Evolutionary conservation across 495 filamentous ascomycete species (phyloP).

Genomic region (Aspergillus sclerotiicarbonarius): DNA sequence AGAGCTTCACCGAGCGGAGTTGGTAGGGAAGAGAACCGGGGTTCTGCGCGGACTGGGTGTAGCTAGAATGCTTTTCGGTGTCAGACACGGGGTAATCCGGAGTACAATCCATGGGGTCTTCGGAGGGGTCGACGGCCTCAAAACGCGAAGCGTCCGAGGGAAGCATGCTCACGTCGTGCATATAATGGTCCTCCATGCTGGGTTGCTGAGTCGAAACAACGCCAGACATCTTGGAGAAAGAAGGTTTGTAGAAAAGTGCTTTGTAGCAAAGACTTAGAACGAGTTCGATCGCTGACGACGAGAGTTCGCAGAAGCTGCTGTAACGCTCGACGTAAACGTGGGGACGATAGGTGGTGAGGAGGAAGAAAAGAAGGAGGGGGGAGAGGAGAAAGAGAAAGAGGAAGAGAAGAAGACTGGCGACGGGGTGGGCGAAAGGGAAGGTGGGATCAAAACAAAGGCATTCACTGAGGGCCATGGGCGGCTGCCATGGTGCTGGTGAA

Average conservation of each 20-base stretch:
- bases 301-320: neutral
- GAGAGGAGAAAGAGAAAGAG: constrained; percentile 8
- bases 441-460: constrained; percentile 12
- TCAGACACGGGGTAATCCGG: neutral
- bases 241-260: neutral
- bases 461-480: constrained; percentile 17
- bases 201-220: constrained; percentile 6
- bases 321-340: neutral
- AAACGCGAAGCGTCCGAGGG: constrained; percentile 1
- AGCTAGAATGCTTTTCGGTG: neutral
- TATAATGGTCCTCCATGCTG: constrained; percentile 14
- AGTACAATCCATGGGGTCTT: constrained; percentile 22
- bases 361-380: constrained; percentile 4
- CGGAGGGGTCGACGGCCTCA: neutral
- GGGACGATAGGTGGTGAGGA: neutral
- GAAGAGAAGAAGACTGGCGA: constrained; percentile 7
- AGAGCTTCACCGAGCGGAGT: neutral
- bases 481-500: constrained; percentile 6
- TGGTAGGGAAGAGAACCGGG: neutral
- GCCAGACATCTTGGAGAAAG: constrained; percentile 12
- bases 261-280: neutral
- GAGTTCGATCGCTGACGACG: neutral
- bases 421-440: constrained; percentile 9
- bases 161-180: constrained; percentile 17
- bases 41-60: neutral